A percentile compares a stretch with the other conserved stretches of the same genome.
Conservation (phyloP, 495 filamentous ascomycete species). For the Penicillium goetzii region DNA sequence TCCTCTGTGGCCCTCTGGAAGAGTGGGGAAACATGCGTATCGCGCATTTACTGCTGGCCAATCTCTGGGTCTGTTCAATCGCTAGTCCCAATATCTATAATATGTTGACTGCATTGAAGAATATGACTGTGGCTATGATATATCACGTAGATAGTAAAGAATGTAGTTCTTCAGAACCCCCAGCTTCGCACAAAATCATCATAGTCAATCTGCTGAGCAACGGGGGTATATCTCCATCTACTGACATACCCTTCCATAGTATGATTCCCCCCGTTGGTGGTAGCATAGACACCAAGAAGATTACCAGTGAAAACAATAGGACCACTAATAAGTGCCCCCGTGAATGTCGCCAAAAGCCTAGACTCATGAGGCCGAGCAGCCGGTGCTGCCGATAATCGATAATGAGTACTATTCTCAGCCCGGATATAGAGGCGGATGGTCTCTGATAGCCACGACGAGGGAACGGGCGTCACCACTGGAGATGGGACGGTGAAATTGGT, state of each 20-base stretch:
- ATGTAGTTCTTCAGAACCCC: not conserved
- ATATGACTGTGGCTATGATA: not conserved
- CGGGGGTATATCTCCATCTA: conserved; percentile 8
- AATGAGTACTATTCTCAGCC: conserved; percentile 23
- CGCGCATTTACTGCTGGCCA: not conserved
- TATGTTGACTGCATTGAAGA: not conserved
- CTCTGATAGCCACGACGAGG: conserved; percentile 8
- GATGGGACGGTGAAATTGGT: conserved; percentile 14
- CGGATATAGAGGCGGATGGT: conserved; percentile 19
- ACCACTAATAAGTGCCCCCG: conserved; percentile 24
- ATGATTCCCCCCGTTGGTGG: conserved; percentile 21
- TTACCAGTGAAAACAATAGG: conserved; percentile 24
- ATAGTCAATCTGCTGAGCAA: conserved; percentile 5
- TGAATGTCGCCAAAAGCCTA: conserved; percentile 4
- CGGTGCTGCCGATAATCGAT: conserved; percentile 21
- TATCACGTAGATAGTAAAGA: not conserved
- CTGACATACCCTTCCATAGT: conserved; percentile 8
- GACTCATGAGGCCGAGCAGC: not conserved
- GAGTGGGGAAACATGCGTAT: not conserved
- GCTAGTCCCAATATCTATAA: not conserved
- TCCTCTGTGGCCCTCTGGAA: too few relatives aligned
- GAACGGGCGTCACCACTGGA: conserved; percentile 9
- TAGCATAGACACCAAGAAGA: conserved; percentile 30
- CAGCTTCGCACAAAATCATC: not conserved
- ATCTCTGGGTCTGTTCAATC: not conserved